phyloP scores from a whole-genome alignment of 331 rosid species.

The Acacia pycnantha region DNA sequence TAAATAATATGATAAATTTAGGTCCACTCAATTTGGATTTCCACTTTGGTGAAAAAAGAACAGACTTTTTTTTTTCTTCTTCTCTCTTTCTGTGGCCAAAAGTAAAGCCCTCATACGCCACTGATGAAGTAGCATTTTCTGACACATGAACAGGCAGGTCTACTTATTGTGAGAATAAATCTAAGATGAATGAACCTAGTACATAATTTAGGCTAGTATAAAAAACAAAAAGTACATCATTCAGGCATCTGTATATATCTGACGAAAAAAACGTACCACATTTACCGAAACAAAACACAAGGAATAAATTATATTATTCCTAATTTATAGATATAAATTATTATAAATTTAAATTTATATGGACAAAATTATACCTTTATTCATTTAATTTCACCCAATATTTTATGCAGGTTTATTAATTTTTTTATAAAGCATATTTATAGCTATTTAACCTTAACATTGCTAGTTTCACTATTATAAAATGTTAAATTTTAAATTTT shows the following conservation, averaged over 20 bases:
- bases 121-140: not conserved
- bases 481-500: no score
- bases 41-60: not conserved
- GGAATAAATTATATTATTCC: not conserved
- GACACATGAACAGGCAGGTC: not conserved
- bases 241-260: not conserved
- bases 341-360: no score
- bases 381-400: no score
- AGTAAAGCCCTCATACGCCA: not conserved
- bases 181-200: not conserved
- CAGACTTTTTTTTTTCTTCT: not conserved
- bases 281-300: not conserved
- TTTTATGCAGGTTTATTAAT: no score
- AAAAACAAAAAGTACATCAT: not conserved
- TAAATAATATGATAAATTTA: not conserved
- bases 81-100: not conserved
- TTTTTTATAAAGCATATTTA: no score
- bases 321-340: not conserved
- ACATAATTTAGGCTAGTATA: not conserved
- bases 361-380: no score
- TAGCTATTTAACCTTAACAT: no score
- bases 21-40: not conserved
- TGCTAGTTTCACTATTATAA: no score
- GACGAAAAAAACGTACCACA: not conserved
- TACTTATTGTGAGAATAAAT: not conserved